phyloP scores from a whole-genome alignment of 257 asterid genomes.

The Pogostemon cablin region DNA sequence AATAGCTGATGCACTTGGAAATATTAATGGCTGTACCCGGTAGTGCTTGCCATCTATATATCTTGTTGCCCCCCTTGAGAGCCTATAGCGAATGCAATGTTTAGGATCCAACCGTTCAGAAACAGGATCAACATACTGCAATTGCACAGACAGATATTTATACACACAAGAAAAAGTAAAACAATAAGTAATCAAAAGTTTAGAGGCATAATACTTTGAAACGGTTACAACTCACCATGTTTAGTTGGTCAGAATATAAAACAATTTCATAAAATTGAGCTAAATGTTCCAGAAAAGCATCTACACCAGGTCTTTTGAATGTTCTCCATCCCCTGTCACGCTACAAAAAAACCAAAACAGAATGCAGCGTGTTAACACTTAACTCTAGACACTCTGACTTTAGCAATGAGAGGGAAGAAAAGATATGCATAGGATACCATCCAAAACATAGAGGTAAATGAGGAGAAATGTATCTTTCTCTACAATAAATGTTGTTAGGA shows the following conservation, averaged over 20 bases:
- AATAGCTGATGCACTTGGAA: conserved; percentile 17
- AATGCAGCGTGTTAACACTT: neutral
- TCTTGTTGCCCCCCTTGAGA: conserved; percentile 77
- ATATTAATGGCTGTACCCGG: conserved; percentile 53
- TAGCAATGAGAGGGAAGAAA: neutral
- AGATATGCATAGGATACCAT: neutral
- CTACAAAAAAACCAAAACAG: conserved; percentile 41
- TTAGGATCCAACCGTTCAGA: conserved; percentile 72
- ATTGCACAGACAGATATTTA: conserved; percentile 28
- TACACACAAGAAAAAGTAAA: conserved; percentile 8
- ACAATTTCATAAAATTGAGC: conserved; percentile 83
- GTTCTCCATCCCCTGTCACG: conserved; percentile 98
- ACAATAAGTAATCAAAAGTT: neutral
- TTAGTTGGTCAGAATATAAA: conserved; percentile 69
- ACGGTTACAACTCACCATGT: conserved; percentile 48
- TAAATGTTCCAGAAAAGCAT: conserved; percentile 80
- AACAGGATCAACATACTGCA: conserved; percentile 88
- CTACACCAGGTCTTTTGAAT: conserved; percentile 94
- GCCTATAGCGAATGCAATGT: conserved; percentile 66
- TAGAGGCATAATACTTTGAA: neutral
- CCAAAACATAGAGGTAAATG: neutral
- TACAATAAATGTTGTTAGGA: neutral
- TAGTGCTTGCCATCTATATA: conserved; percentile 81
- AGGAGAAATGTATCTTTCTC: neutral
- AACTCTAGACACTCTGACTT: neutral